Conservation (phyloP, 257 asterid genomes). For the Forsythia suspensa region DNA sequence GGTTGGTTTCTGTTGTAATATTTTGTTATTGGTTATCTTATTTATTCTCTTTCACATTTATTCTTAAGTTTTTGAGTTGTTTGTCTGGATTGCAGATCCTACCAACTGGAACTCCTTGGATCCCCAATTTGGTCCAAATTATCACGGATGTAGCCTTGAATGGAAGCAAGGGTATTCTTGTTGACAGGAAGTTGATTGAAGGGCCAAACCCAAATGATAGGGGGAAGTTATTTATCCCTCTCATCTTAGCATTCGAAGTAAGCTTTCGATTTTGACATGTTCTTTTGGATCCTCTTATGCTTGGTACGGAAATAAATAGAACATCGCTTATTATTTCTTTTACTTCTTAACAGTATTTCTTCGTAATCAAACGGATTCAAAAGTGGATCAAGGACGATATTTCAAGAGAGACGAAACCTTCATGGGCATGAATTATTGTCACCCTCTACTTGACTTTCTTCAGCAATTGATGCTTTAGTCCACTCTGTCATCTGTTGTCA, state of each 20-base stretch:
- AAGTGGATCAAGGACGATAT: slow-evolving; percentile 60
- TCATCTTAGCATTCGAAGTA: slow-evolving; percentile 76
- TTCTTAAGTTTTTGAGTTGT: not conserved
- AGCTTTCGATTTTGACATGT: slow-evolving; percentile 20
- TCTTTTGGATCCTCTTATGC: not conserved
- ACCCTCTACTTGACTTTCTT: not conserved
- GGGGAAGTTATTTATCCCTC: slow-evolving; percentile 74
- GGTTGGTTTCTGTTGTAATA: slow-evolving; percentile 38
- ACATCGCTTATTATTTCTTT: slow-evolving; percentile 1
- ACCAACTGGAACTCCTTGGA: slow-evolving; percentile 81
- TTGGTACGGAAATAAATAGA: not conserved
- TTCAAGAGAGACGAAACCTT: slow-evolving; percentile 47
- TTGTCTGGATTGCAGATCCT: slow-evolving; percentile 56
- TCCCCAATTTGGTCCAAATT: slow-evolving; percentile 65
- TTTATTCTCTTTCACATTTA: not conserved
- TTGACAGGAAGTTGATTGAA: slow-evolving; percentile 79
- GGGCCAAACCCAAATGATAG: slow-evolving; percentile 84
- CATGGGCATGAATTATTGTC: slow-evolving; percentile 49
- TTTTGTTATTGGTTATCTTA: not conserved
- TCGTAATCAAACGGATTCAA: slow-evolving; percentile 65
- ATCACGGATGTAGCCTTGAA: slow-evolving; percentile 65
- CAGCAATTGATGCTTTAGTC: not conserved
- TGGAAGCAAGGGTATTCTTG: slow-evolving; percentile 62
- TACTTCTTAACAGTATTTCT: slow-evolving; percentile 55
- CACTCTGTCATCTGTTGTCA: not conserved